Percentiles rank a stretch among this genome's conserved stretches.
Evolutionary conservation across 169 alveolate genomes (phyloP).

Genomic region (Pseudocohnilembus persalinus): DNA sequence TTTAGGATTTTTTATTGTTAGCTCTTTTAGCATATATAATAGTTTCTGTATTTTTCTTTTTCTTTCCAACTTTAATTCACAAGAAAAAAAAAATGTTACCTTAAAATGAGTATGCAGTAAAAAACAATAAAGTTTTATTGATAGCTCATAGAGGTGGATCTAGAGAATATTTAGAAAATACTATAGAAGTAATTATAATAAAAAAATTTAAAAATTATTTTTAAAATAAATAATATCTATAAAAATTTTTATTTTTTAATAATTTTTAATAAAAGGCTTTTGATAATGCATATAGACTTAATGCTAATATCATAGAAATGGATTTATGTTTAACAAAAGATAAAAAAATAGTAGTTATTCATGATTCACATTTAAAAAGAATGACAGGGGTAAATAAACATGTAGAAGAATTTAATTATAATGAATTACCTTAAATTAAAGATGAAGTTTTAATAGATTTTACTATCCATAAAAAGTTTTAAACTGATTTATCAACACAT

Average conservation of each 20-base stretch:
- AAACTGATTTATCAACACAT: conserved; percentile 7
- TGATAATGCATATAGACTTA: conserved; percentile 8
- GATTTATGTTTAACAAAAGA: conserved; percentile 72
- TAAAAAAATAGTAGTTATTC: conserved; percentile 60
- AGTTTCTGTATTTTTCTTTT: background rate
- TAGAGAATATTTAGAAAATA: conserved; percentile 57
- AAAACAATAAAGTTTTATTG: conserved; percentile 2
- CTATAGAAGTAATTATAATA: conserved; percentile 45
- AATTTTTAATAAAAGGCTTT: background rate
- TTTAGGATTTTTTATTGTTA: background rate
- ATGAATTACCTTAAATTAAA: conserved; percentile 51
- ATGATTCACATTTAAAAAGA: conserved; percentile 51
- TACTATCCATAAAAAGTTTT: conserved; percentile 28
- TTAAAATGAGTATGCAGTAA: background rate
- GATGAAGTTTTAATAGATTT: conserved; percentile 24
- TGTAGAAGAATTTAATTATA: conserved; percentile 51
- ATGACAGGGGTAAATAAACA: conserved; percentile 48
- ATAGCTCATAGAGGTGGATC: conserved; percentile 65
- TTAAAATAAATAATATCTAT: background rate
- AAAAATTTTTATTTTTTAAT: background rate
- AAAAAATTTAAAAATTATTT: background rate
- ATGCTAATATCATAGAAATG: conserved; percentile 55
- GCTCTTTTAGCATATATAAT: too few species aligned
- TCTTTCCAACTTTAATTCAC: background rate
- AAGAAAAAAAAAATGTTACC: too few species aligned